Evolutionary conservation across 495 filamentous ascomycete species (phyloP), one percentile per base, ranked within the genome.

Genomic region (Thozetella sp.): DNA sequence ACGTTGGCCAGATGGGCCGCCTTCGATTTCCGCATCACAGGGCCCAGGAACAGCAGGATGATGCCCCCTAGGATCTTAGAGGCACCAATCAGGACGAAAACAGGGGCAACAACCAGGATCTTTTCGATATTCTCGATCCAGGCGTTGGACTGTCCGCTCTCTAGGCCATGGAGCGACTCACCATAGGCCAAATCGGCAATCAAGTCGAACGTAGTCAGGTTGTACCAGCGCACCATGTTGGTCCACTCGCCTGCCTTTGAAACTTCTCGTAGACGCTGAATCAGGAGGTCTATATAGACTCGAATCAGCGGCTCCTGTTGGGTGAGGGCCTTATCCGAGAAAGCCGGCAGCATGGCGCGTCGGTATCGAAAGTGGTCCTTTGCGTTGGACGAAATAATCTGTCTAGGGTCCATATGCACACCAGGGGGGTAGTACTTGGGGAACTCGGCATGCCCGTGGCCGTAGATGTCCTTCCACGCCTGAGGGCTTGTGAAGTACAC

Each of bases 401-500:
- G 10, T 22, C 37, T 30, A 34, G 22, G 11, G 23, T 12, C n/a
- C 23, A 26, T 24, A n/a, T 24, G 34, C 22, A 56, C 34, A 48
- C 20, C 27, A 19, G 27, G 19, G 43, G 43, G 43, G 43, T 48
- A 48, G n/a, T 13, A 48, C n/a, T 75, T 76, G n/a, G 66, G 53
- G 30, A 76, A 66, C 20, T 68, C 61, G 26, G 51, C 58, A n/a
- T 68, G 65, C 17, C 59, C 67, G 61, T 67, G 63, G 1, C 78
- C 82, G 56, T 87, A 83, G 43, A 89, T 86, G 61, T 87, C 84
- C 37, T 79, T 78, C 74, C 80, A 85, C 3, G 84, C 81, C 3
- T 69, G 61, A 0, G 75, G 67, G 0, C 74, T 74, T 57, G 70
- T 78, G 69, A 83, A 88, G 1, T 75, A 78, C 1, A 89, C 63